Conservation (phyloP, 1,284 basidiomycete species). For the Microbotryum violaceum region DNA sequence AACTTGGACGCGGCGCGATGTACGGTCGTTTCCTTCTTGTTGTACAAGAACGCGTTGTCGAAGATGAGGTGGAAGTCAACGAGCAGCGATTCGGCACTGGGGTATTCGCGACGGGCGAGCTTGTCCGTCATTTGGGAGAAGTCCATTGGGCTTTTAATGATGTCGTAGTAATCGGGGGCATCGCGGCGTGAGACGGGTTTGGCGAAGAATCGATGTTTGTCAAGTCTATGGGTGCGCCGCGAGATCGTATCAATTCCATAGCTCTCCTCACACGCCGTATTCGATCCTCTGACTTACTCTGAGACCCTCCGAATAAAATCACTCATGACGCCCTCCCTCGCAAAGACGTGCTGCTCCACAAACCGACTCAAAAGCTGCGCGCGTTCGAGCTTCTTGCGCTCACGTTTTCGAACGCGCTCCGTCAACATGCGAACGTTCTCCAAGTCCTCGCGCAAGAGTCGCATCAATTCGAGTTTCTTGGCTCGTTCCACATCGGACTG, state of each 20-base stretch:
- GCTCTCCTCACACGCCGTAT: too few species aligned
- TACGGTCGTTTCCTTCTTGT: slow-evolving; percentile 63
- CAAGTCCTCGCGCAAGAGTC: slow-evolving; percentile 64
- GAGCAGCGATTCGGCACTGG: slow-evolving; percentile 65
- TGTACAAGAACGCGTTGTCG: slow-evolving; percentile 81
- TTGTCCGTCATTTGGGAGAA: slow-evolving; percentile 75
- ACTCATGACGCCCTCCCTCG: slow-evolving; percentile 57
- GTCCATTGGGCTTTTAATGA: slow-evolving; percentile 81
- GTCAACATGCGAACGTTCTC: slow-evolving; percentile 64
- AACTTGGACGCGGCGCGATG: slow-evolving; percentile 67
- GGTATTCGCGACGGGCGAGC: slow-evolving; percentile 69
- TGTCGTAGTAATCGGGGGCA: slow-evolving; percentile 86
- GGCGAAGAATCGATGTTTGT: slow-evolving; percentile 66
- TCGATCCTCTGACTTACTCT: slow-evolving; percentile 45
- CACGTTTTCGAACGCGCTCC: slow-evolving; percentile 68
- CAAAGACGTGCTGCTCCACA: slow-evolving; percentile 59
- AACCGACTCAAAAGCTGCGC: slow-evolving; percentile 62
- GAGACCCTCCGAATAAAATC: slow-evolving; percentile 62
- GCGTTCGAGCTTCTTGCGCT: slow-evolving; percentile 71
- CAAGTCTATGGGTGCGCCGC: slow-evolving; percentile 50
- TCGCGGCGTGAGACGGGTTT: slow-evolving; percentile 68
- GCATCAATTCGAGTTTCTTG: slow-evolving; percentile 70
- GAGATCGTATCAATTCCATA: not conserved
- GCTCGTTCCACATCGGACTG: slow-evolving; percentile 75
- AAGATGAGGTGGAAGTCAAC: slow-evolving; percentile 78